Evolutionary conservation across 139 green algal genomes (phyloP), one percentile per base, ranked within the genome.

Genomic region (Yamagishiella unicocca): DNA sequence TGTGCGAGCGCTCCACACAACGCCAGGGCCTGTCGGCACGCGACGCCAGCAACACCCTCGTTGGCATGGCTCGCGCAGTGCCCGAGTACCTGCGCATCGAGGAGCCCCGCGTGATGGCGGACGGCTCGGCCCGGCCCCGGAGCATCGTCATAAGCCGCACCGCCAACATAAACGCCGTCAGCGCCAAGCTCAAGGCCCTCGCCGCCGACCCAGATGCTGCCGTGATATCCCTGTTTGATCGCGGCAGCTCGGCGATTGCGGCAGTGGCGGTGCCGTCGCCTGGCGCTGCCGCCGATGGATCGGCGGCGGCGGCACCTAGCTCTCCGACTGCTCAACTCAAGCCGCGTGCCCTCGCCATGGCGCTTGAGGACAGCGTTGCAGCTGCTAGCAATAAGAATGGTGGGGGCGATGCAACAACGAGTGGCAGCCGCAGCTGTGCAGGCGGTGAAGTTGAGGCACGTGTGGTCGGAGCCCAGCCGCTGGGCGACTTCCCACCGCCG

Each of bases 11-110:
- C 40, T 85, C 31, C 61, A 72, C 62, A 22, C 31, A 55, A 17
- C 40, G 42, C 1, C 42, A 71, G 50, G 79, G 61, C n/a, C 58
- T 85, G 31, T 43, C 29, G 6, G 7, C 38, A 10, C 61, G 61
- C 61, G 79, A 85, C n/a, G 79, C 79, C 40, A 66, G n/a, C 79
- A 85, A 85, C 79, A 55, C 42, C 6, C 61, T 85, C 6, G n/a
- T 75, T 5, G 79, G 61, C 12, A 40, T 85, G 29, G 40, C 79
- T 1, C 79, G 79, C 62, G 79, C 79, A 19, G 79, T 45, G 61
- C 79, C 79, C 31, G 79, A 85, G 29, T 85, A 66, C 40, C n/a
- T 85, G 21, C 79, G 79, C 40, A 85, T 85, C 29, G 79, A 85
- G n/a, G 79, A 85, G 6, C 79, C 79, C 19, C 79, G 79, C 17